These are phyloP conservation scores for Sarocladiaceae sp. DNA, from an alignment of 2,329 filamentous ascomycete species.

Conservation along the genomic window DNA sequence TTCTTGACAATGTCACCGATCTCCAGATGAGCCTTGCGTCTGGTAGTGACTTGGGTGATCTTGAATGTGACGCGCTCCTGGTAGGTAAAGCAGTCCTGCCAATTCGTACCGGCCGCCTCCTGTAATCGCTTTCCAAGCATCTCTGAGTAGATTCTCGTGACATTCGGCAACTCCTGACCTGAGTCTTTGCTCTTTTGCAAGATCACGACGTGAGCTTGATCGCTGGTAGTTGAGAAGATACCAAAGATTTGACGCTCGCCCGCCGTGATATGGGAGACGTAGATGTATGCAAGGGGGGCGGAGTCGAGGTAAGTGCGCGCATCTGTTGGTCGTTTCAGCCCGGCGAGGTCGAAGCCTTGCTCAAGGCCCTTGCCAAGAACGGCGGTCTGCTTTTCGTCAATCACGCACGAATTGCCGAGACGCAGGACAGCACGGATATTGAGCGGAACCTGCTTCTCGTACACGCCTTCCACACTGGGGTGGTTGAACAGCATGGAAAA, in stretches of 20 bases:
- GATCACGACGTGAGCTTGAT: constrained; percentile 82
- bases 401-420: constrained; percentile 84
- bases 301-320: constrained; percentile 65
- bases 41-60: constrained; percentile 79
- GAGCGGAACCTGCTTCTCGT: constrained; percentile 87
- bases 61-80: constrained; percentile 82
- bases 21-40: constrained; percentile 82
- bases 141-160: constrained; percentile 82
- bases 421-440: constrained; percentile 82
- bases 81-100: constrained; percentile 80
- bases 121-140: constrained; percentile 59
- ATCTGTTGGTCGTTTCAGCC: constrained; percentile 63
- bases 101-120: constrained; percentile 61
- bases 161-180: constrained; percentile 77
- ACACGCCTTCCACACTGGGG: constrained; percentile 91
- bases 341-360: constrained; percentile 81
- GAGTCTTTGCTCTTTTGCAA: constrained; percentile 75
- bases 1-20: constrained; percentile 84
- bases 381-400: constrained; percentile 84
- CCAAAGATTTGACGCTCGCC: constrained; percentile 92
- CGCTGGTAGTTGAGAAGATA: constrained; percentile 76
- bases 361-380: constrained; percentile 90
- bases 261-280: constrained; percentile 85
- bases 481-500: constrained; percentile 82
- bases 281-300: constrained; percentile 74